A percentile compares a stretch with the other conserved stretches of the same genome.
phyloP scores from a whole-genome alignment of 805 yeast genomes.

The Candida nitratophila region DNA sequence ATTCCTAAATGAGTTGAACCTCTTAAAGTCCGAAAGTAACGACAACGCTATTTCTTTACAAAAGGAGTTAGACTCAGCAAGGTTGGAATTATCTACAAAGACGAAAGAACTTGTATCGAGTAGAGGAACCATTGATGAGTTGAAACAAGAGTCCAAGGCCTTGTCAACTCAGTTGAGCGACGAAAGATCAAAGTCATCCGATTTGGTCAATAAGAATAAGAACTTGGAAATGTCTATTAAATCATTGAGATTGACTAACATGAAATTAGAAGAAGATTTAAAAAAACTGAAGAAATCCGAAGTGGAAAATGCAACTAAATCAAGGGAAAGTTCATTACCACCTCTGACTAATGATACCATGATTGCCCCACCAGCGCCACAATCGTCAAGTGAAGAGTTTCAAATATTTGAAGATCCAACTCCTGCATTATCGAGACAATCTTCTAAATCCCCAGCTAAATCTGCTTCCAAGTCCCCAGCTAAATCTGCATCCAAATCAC shows the following conservation, averaged over 20 bases:
- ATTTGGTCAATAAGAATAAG: too few relatives aligned
- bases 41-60: too few relatives aligned
- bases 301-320: too few relatives aligned
- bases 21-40: too few relatives aligned
- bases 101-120: too few relatives aligned
- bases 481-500: neutral
- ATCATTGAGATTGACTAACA: neutral
- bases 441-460: neutral
- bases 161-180: too few relatives aligned
- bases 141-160: too few relatives aligned
- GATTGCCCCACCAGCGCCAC: neutral
- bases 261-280: neutral
- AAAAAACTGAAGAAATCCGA: neutral
- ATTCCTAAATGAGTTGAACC: too few relatives aligned
- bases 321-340: neutral
- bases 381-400: neutral
- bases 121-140: too few relatives aligned
- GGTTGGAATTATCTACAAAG: too few relatives aligned
- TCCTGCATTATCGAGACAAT: constrained; percentile 15
- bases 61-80: too few relatives aligned
- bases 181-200: neutral
- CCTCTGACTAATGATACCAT: neutral
- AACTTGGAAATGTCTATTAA: neutral
- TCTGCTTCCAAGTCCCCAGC: neutral
- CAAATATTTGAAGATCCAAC: constrained; percentile 9